Conservation (phyloP, 176 grass and related monocot genomes). For the Bromus sterilis region DNA sequence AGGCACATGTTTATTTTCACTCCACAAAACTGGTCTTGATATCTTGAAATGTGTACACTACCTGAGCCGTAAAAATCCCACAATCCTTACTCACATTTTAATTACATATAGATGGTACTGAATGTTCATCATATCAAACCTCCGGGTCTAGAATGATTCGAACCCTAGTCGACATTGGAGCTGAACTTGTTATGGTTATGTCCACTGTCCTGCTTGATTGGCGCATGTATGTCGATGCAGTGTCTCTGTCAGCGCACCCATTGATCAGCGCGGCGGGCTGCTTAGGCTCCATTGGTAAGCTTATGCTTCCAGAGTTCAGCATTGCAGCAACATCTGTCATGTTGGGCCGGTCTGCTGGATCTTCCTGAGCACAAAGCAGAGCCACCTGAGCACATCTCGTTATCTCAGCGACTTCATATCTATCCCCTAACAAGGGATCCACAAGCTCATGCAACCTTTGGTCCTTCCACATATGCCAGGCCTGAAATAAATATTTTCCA, state of each 20-base stretch:
- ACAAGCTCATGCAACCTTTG: conserved; percentile 27
- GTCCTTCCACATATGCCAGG: conserved; percentile 37
- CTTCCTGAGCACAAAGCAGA: conserved; percentile 46
- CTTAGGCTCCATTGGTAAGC: conserved; percentile 13
- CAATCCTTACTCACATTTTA: not conserved
- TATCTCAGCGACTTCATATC: conserved; percentile 2
- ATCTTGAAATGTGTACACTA: not conserved
- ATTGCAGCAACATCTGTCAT: conserved; percentile 27
- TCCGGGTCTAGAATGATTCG: conserved; percentile 27
- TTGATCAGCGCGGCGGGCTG: not conserved
- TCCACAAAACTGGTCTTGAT: not conserved
- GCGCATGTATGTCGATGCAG: not conserved
- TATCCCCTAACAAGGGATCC: conserved; percentile 5
- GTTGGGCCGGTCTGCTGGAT: conserved; percentile 28
- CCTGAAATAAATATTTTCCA: conserved; percentile 22
- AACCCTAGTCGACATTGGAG: conserved; percentile 20
- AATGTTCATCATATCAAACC: not conserved
- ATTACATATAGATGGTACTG: not conserved
- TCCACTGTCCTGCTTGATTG: conserved; percentile 34
- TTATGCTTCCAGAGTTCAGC: conserved; percentile 24
- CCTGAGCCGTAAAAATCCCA: not conserved
- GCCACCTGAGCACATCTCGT: conserved; percentile 18
- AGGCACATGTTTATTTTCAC: not conserved
- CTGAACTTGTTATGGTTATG: conserved; percentile 27
- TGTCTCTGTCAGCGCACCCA: not conserved